phyloP scores from a whole-genome alignment of 1,139 yeast species.

The Blastobotrys buckinghamii region DNA sequence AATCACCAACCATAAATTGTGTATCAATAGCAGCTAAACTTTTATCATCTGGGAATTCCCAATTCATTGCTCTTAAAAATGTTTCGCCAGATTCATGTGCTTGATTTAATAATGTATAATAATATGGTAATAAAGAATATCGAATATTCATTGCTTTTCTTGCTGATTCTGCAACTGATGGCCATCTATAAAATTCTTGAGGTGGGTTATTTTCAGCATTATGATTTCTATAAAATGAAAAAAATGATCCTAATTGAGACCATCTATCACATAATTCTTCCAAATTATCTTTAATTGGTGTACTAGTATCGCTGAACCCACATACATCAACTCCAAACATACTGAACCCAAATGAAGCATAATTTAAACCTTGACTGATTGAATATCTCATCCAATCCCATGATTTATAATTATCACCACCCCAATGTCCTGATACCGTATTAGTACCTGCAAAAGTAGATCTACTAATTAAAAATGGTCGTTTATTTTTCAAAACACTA shows the following conservation, averaged over 20 bases:
- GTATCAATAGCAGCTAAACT: conserved; percentile 11
- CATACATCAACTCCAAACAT: conserved; percentile 21
- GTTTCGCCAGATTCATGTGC: conserved; percentile 18
- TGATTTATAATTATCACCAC: conserved; percentile 21
- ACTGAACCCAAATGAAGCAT: conserved; percentile 20
- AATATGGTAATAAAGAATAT: conserved; percentile 18
- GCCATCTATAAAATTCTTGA: conserved; percentile 20
- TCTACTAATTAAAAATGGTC: conserved; percentile 21
- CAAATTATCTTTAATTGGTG: conserved; percentile 10
- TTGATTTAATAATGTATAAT: conserved; percentile 17
- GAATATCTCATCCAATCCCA: conserved; percentile 17
- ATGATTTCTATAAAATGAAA: conserved; percentile 21
- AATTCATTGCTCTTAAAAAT: conserved; percentile 16
- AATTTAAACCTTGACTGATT: conserved; percentile 18
- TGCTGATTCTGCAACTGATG: conserved; percentile 16
- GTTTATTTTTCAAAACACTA: conserved; percentile 14
- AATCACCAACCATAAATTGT: conserved; percentile 20
- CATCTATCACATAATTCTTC: conserved; percentile 21
- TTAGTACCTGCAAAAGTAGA: conserved; percentile 22
- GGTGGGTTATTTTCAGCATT: conserved; percentile 11
- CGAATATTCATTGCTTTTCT: conserved; percentile 16
- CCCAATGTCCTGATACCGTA: conserved; percentile 22
- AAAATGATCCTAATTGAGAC: conserved; percentile 20
- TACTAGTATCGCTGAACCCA: conserved; percentile 15
- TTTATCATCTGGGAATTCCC: conserved; percentile 20